Percentiles rank a stretch among this genome's conserved stretches.
phyloP scores from a whole-genome alignment of 1,284 basidiomycete genomes.

The Agroathelia rolfsii region DNA sequence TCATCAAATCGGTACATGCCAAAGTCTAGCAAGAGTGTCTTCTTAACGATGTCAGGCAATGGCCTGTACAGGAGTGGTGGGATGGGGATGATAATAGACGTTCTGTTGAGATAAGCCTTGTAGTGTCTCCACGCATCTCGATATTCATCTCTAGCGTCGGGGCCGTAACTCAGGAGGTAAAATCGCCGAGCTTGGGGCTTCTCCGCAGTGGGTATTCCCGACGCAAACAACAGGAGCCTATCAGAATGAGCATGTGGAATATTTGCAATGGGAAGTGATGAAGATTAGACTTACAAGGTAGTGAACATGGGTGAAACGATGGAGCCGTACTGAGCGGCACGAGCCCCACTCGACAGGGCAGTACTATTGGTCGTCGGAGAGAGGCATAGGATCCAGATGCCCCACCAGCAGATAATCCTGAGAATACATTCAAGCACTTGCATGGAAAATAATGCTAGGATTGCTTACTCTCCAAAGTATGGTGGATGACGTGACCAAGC shows the following conservation, averaged over 20 bases:
- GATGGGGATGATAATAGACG: constrained; percentile 58
- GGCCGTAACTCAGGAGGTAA: constrained; percentile 46
- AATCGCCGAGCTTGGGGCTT: constrained; percentile 61
- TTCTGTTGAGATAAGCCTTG: constrained; percentile 45
- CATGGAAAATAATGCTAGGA: no score
- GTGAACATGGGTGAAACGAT: constrained; percentile 60
- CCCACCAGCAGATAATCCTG: constrained; percentile 67
- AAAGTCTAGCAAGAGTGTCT: constrained; percentile 52
- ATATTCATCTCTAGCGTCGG: constrained; percentile 19
- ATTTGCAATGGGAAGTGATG: no score
- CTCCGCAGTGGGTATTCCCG: constrained; percentile 65
- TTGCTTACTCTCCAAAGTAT: constrained; percentile 64
- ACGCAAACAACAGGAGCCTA: constrained; percentile 57
- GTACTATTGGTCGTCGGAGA: constrained; percentile 44
- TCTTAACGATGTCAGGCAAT: constrained; percentile 48
- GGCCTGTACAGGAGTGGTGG: constrained; percentile 49
- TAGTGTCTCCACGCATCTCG: constrained; percentile 44
- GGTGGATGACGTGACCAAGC: constrained; percentile 61
- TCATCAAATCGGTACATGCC: constrained; percentile 55
- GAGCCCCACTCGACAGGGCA: constrained; percentile 28
- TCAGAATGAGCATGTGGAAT: constrained; percentile 1
- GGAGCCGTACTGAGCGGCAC: constrained; percentile 47
- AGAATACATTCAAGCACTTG: no score
- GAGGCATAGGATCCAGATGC: constrained; percentile 56
- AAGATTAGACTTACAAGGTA: constrained; percentile 45